Evolutionary conservation across 2,329 filamentous ascomycete genomes (phyloP), one percentile per base, ranked within the genome.

Genomic region (Podosphaera aphanis): DNA sequence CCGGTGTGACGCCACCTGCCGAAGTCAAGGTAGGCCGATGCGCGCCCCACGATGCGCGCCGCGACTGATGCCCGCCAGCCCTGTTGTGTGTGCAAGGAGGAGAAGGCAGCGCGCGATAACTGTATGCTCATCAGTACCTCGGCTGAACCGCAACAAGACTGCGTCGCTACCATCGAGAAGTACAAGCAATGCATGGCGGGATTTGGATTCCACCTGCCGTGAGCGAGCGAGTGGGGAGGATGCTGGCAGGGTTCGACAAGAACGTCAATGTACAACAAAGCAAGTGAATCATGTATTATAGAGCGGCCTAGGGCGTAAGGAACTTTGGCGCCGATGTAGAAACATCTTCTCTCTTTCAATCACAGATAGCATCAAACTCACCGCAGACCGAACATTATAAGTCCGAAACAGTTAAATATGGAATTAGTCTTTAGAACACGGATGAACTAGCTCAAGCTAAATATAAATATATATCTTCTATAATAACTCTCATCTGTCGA

Each of bases 71-170:
- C 8, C 2, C 4, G 11, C 20, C 57, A 94, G 84, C 88, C 88
- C 38, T 95, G 90, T 73, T 95, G 90, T 61, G 90, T 95, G 25
- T 98, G 90, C 74, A 94, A 86, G 61, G 76, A 90, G 39, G 85
- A 98, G 63, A 98, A 98, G 64, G 70, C 83, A 35, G 73, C 73
- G 55, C 83, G 90, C 51, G 90, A 98, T 66, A 86, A 98, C 65
- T 98, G 90, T 70, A 95, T 98, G 88, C 81, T 98, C 47, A 94
- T 95, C 68, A 93, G 84, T 47, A 85, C 74, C 51, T 71, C 82
- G 49, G 71, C 78, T 58, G 80, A 94, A 59, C 83, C 90, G 35
- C 73, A 83, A 56, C 71, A 74, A 58, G 85, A 92, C 57, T 98
- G 90, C 70, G 72, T 77, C 62, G 72, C 77, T 44, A 71, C 83